Evolutionary conservation across 352 stramenopile species (phyloP), one percentile per base, ranked within the genome.

Genomic region (Blastocystis sp.): DNA sequence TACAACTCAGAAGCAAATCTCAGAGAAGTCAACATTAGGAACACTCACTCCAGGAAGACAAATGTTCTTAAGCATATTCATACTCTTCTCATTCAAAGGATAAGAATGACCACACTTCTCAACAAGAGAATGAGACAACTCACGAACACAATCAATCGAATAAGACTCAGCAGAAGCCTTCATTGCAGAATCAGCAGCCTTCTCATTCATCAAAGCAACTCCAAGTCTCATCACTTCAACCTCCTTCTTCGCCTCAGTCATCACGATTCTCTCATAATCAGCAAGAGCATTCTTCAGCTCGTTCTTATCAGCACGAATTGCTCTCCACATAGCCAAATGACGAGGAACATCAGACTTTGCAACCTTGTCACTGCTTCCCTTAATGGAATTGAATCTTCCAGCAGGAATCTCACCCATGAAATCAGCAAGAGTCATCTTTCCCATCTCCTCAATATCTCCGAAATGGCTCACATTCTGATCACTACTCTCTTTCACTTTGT

Each of bases 161-260:
- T 79, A 79, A 24, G 38, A 24, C 27, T 79, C 69, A 79, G 69
- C 69, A 63, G 69, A 14, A 27, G 69, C 40, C 16, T 27, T 79
- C 42, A 79, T 9, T 3, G 69, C 69, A 9, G 61, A 34, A 27
- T 79, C 27, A 48, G 69, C 69, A 79, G 69, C 69, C 69, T 79
- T 79, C 69, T 79, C 69, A 44, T 64, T 79, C 69, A 79, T 79
- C 46, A 79, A 27, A 67, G 53, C 36, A 56, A 32, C 48, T 4
- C 57, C 75, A 16, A 85, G 61, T 85, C 75, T 85, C 75, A 85
- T 85, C 56, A 85, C 27, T 38, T 59, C 61, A 16, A 85, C 75
- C 11, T 85, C 75, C 61, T 75, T 85, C 75, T 85, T 85, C 0
- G 75, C 75, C 24, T 76, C 53, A 14, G 42, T 18, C 9, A 73